Base-by-base conservation (phyloP, 805 yeast species). In the Metschnikowia baotianmanensis region DNA sequence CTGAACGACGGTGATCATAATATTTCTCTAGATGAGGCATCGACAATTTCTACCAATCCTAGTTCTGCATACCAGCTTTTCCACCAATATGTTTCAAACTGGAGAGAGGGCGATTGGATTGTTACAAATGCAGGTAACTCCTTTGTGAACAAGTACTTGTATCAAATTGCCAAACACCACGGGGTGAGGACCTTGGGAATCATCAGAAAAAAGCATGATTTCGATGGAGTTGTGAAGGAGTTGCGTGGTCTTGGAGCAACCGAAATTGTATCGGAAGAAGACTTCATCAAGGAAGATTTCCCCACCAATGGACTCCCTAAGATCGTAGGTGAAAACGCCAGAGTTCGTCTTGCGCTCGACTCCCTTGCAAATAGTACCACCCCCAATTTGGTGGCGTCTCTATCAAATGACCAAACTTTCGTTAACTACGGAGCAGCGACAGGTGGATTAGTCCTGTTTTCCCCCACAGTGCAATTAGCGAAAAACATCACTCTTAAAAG, bases 51-150 rank as follows among this genome's bases (percentile, higher is more conserved):
- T 18, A 48, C 56, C 26, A 56, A 56, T 36, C 60, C 60, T 2
- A 36, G 49, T 18, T 50, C 59, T 3, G 59, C 60, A 1, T 45
- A 46, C 42, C 58, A 55, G 38, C 31, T 56, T 11, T 39, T 55
- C 40, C 45, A 51, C 41, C 36, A 51, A 26, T 56, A 46, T 35
- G 45, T 56, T 28, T 17, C 36, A 12, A 56, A 53, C 36, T 56
- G 58, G 59, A 29, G 35, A 20, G 51, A 43, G 11, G 53, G 55
- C 22, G 67, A 62, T 42, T 64, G 68, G 68, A 51, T 63, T 23
- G 51, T 64, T 22, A 56, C 54, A 40, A 64, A 63, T 40, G 61
- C 63, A 3, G 69, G 69, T 9, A 62, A 55, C 45, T 64, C 69
- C 1, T 64, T 60, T 31, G 69, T 64, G 2, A 51, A 55, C 31